A percentile compares a stretch with the other conserved stretches of the same genome.
Evolutionary conservation across 2,329 filamentous ascomycete genomes (phyloP).

Genomic region (Cyphellophora attinorum): DNA sequence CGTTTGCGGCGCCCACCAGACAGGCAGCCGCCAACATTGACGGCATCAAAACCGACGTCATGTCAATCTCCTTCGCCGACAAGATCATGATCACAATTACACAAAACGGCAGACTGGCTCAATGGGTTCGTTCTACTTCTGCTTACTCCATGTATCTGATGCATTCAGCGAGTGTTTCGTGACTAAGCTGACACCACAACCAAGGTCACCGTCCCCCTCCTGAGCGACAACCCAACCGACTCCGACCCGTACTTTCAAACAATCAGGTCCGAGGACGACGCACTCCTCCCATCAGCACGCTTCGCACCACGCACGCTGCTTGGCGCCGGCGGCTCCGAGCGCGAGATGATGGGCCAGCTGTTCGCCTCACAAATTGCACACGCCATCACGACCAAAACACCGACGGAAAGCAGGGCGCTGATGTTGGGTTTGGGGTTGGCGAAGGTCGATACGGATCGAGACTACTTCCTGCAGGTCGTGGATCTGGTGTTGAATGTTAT

Average conservation of each 20-base stretch:
- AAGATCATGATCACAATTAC: conserved; percentile 85
- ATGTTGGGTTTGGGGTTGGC: conserved; percentile 35
- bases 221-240: conserved; percentile 53
- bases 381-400: conserved; percentile 61
- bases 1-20: conserved; percentile 60
- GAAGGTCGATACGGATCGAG: conserved; percentile 16
- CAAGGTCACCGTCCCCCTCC: conserved; percentile 51
- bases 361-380: conserved; percentile 84
- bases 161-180: no score
- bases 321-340: conserved; percentile 67
- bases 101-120: conserved; percentile 73
- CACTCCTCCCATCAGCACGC: conserved; percentile 65
- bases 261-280: conserved; percentile 34
- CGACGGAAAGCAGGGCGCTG: conserved; percentile 50
- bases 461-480: conserved; percentile 16
- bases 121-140: conserved; percentile 61
- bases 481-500: conserved; percentile 17
- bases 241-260: conserved; percentile 26
- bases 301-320: conserved; percentile 80
- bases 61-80: conserved; percentile 68
- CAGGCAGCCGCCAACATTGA: conserved; percentile 54
- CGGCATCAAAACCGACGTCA: conserved; percentile 61
- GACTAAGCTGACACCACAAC: conserved; percentile 40
- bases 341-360: conserved; percentile 77
- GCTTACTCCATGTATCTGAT: conserved; percentile 21